Base-by-base conservation (phyloP, 257 asterid genomes). In the Thymus quinquecostatus region DNA sequence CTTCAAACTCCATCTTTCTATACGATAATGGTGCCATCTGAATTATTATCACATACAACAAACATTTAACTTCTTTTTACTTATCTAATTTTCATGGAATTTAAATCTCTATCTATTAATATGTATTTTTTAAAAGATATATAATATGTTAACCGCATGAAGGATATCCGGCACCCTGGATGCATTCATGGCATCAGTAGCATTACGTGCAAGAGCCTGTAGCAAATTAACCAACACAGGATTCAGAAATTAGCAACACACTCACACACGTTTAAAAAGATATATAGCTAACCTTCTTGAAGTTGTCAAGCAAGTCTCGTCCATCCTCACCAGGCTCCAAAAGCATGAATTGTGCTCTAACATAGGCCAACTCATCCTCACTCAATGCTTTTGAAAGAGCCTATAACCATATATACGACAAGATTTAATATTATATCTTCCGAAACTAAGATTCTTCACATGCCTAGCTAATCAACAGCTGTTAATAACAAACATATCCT, bases 101-200 rank as follows among this genome's bases (percentile, higher is more conserved):
- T n/a, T n/a, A n/a, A n/a, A n/a, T n/a, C n/a, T n/a, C n/a, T n/a
- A n/a, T n/a, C n/a, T n/a, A n/a, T n/a, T n/a, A n/a, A n/a, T n/a
- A n/a, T n/a, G n/a, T n/a, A n/a, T n/a, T n/a, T n/a, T n/a, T n/a
- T n/a, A n/a, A n/a, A n/a, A n/a, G n/a, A n/a, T n/a, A n/a, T n/a
- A n/a, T n/a, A n/a, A 64, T 55, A 41, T 29, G 51, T 92, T 79
- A 55, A 93, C 98, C 93, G 81, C 80, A 48, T 90, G 89, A 38
- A 93, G 84, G 78, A 90, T 85, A 64, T 93, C 98, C 2, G 90
- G 87, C 66, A 88, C 97, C 80, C 92, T 85, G 2, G 98, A 90
- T 73, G 81, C 89, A 86, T 80, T 91, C 97, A 93, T 87, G 50
- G 96, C 97, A 80, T 93, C 97, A 29, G 98, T 90, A 7, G 89